Conservation (phyloP, 2,329 filamentous ascomycete species). For the Aschersonia sp. region DNA sequence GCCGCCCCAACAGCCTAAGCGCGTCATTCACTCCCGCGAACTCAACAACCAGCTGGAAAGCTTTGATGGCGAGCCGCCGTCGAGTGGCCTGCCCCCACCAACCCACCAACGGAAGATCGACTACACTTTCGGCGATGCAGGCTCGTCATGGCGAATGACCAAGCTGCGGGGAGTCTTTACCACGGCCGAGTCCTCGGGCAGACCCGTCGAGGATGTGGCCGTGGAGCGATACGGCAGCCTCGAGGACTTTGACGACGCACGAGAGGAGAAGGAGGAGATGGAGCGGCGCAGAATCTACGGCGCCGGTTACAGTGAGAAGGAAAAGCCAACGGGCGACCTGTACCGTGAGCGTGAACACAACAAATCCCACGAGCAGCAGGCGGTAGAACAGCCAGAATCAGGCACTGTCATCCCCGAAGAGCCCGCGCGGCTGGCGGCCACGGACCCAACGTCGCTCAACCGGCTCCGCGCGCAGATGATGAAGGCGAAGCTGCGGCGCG, state of each 20-base stretch:
- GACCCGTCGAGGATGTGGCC: slow-evolving; percentile 69
- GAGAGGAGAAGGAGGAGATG: slow-evolving; percentile 85
- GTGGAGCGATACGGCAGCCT: slow-evolving; percentile 69
- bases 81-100: not conserved
- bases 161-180: slow-evolving; percentile 79
- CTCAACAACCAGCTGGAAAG: slow-evolving; percentile 54
- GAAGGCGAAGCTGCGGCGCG: slow-evolving; percentile 78
- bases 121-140: slow-evolving; percentile 80
- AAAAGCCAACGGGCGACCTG: slow-evolving; percentile 78
- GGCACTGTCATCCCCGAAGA: slow-evolving; percentile 47
- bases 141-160: slow-evolving; percentile 92
- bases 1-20: slow-evolving; percentile 44
- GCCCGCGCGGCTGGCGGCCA: slow-evolving; percentile 14
- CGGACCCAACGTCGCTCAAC: slow-evolving; percentile 75
- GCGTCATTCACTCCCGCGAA: slow-evolving; percentile 66
- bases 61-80: slow-evolving; percentile 32
- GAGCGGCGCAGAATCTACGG: slow-evolving; percentile 76
- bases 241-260: slow-evolving; percentile 76
- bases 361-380: slow-evolving; percentile 33
- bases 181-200: slow-evolving; percentile 58
- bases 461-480: slow-evolving; percentile 86
- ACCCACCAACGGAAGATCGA: slow-evolving; percentile 43
- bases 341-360: slow-evolving; percentile 54
- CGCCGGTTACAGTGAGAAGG: slow-evolving; percentile 67
- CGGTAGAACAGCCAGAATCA: slow-evolving; percentile 12